phyloP scores from a whole-genome alignment of 371 early-diverging fungal species.

The Haplosporangium sp. region DNA sequence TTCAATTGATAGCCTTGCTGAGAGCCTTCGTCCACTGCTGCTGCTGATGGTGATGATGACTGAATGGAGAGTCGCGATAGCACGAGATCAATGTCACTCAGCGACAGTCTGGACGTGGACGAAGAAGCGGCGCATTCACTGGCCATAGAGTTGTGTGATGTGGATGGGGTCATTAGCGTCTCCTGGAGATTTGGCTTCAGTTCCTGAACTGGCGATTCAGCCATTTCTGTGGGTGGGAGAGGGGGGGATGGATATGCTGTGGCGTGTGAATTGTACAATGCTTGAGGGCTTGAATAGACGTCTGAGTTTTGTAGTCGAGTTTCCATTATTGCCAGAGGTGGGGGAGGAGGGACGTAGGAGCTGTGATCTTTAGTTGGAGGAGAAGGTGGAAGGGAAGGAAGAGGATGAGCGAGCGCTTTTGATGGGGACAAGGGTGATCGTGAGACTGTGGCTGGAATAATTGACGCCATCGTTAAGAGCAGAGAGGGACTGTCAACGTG shows the following conservation, averaged over 20 bases:
- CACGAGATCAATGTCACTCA: too few species aligned
- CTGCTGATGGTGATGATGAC: not conserved
- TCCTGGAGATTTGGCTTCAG: too few species aligned
- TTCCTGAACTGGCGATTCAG: too few species aligned
- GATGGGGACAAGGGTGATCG: not conserved
- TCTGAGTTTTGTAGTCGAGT: not conserved
- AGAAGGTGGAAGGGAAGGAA: not conserved
- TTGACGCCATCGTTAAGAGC: not conserved
- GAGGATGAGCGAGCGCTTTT: not conserved
- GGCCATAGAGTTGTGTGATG: too few species aligned
- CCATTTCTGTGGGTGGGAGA: not conserved
- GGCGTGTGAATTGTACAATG: conserved; percentile 5
- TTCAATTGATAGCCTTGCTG: conserved; percentile 4
- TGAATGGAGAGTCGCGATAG: too few species aligned
- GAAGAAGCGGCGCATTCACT: too few species aligned
- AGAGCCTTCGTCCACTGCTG: not conserved
- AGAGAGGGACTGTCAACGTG: not conserved
- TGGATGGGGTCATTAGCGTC: too few species aligned
- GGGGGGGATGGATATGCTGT: conserved; percentile 18
- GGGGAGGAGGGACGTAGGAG: conserved; percentile 1
- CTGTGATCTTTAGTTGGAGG: not conserved
- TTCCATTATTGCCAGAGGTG: not conserved
- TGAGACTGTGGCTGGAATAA: not conserved
- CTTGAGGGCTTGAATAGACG: too few species aligned
- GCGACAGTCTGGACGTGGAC: too few species aligned